Conservation (phyloP, 176 grass and related monocot genomes). For the Hordeum marinum region DNA sequence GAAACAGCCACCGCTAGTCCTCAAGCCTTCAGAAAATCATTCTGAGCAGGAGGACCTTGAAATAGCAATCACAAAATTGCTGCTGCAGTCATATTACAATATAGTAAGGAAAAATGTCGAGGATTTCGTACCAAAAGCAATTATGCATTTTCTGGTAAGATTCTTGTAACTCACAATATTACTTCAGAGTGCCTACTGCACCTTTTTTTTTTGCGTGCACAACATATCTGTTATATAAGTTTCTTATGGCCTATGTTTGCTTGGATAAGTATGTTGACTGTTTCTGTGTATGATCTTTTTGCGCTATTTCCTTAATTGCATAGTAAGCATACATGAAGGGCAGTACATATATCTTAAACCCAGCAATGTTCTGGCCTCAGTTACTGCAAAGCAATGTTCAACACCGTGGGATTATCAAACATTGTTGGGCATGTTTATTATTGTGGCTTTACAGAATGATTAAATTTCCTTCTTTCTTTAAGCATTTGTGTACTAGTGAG, state of each 20-base stretch:
- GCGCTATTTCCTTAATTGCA: not conserved
- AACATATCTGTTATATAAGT: not conserved
- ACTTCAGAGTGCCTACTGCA: not conserved
- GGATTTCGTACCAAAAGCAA: conserved; percentile 90
- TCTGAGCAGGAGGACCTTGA: conserved; percentile 95
- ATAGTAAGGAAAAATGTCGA: conserved; percentile 97
- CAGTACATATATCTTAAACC: not conserved
- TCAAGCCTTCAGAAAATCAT: conserved; percentile 89
- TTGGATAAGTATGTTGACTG: not conserved
- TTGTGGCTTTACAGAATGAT: not conserved
- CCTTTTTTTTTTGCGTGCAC: not conserved
- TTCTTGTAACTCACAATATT: not conserved
- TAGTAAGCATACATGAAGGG: not conserved
- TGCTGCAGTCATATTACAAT: conserved; percentile 98
- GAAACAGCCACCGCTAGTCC: conserved; percentile 71
- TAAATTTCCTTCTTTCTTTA: not conserved
- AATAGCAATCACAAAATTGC: conserved; percentile 93
- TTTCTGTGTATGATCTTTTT: not conserved
- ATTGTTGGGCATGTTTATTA: not conserved
- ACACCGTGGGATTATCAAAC: not conserved
- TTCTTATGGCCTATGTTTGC: not conserved
- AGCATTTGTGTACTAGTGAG: not conserved
- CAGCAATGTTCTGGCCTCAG: not conserved
- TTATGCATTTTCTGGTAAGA: conserved; percentile 94
- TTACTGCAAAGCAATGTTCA: not conserved